Evolutionary conservation across 2,329 filamentous ascomycete genomes (phyloP), one percentile per base, ranked within the genome.

Genomic region (Pleoardoris graminearum): DNA sequence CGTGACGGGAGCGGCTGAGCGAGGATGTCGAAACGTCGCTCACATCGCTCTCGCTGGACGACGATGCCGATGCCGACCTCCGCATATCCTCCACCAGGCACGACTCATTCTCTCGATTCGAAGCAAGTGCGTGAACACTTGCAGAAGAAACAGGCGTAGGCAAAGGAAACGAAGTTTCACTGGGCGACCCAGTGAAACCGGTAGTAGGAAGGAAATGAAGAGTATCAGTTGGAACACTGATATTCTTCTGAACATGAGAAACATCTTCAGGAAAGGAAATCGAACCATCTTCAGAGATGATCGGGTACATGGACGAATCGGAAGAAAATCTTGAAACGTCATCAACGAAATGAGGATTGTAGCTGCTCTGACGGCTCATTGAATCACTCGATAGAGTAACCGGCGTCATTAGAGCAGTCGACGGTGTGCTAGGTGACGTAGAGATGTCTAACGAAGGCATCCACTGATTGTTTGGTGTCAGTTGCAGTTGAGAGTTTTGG

Each of bases 31-130:
- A 79, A 57, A 61, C 67, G 58, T 74, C 71, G 66, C 79, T 80
- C 57, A 76, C 75, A 48, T 67, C 68, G 53, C 65, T 65, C 58
- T 67, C 65, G 52, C 61, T 67, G 4, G 41, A 29, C 8, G 41
- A 44, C 5, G 63, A 66, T 46, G 56, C 54, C 53, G 80, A 82
- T 63, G 75, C 62, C 58, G 78, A 79, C 66, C 75, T 75, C 66
- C 75, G 75, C 79, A 82, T 81, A 67, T 81, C 78, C 66, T 75
- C 69, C 61, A 71, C 71, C 66, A 71, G 67, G 68, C 64, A 57
- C 69, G 65, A 60, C 66, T 62, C 54, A 44, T 63, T 48, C 51
- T 63, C 54, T 52, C 60, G 55, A 45, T 60, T 61, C 61, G 64
- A 65, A 55, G 59, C 66, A 69, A 71, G 63, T 69, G 68, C 57